These are phyloP conservation scores for Anethum foeniculum DNA, from an alignment of 140 eudicot genomes.

Conservation along the genomic window DNA sequence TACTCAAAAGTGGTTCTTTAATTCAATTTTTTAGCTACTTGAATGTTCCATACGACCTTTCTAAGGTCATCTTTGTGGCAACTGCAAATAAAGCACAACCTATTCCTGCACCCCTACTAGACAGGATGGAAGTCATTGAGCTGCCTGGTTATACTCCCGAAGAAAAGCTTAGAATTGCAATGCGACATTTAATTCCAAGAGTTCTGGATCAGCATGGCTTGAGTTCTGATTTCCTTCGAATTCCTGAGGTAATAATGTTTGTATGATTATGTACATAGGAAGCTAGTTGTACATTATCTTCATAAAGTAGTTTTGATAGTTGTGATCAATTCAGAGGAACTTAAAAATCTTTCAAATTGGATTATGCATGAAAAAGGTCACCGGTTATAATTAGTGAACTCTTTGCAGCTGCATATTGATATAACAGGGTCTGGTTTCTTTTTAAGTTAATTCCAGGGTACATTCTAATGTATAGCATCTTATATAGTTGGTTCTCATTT, in stretches of 20 bases:
- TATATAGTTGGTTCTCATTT: not conserved
- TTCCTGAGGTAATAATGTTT: constrained; percentile 67
- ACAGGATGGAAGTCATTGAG: constrained; percentile 99
- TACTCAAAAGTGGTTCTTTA: constrained; percentile 29
- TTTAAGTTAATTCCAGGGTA: not conserved
- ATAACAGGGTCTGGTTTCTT: not conserved
- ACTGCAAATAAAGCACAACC: constrained; percentile 92
- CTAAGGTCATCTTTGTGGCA: constrained; percentile 93
- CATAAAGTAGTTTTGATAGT: not conserved
- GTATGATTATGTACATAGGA: not conserved
- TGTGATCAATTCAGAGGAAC: not conserved
- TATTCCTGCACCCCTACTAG: constrained; percentile 93
- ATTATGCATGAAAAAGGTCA: not conserved
- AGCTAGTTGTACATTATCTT: not conserved
- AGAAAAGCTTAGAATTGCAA: constrained; percentile 85
- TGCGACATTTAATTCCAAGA: constrained; percentile 86
- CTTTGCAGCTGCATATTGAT: not conserved
- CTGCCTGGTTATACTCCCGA: constrained; percentile 98
- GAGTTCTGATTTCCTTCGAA: constrained; percentile 60
- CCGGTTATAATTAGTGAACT: not conserved
- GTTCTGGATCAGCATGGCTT: constrained; percentile 94
- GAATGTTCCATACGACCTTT: constrained; percentile 95
- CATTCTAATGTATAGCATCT: not conserved
- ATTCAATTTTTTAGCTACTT: constrained; percentile 54
- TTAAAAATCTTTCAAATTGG: not conserved